Evolutionary conservation across 768 basidiomycete species (phyloP).

Genomic region (Cubamyces sp.): DNA sequence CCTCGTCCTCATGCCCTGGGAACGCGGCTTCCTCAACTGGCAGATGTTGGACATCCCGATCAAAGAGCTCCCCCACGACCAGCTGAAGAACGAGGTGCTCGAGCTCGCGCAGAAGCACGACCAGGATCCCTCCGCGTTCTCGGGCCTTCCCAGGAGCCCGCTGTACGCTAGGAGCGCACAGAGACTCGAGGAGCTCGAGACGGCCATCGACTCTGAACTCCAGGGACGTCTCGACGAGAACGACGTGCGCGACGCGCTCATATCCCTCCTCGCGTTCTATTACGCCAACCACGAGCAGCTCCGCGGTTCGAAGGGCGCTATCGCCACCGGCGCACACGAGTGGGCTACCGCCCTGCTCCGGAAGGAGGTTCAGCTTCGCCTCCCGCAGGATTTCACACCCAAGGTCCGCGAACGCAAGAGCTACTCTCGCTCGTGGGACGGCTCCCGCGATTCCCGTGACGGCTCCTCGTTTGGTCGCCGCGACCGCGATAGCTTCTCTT

Average conservation of each 20-base stretch:
- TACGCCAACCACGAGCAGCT: slow-evolving; percentile 53
- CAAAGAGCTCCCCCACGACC: slow-evolving; percentile 54
- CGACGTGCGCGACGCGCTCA: slow-evolving; percentile 62
- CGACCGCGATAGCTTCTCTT: background rate
- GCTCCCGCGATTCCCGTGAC: background rate
- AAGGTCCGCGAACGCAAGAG: slow-evolving; percentile 8
- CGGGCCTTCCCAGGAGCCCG: slow-evolving; percentile 21
- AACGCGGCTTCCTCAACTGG: slow-evolving; percentile 66
- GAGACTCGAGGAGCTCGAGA: slow-evolving; percentile 24
- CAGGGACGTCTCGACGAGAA: slow-evolving; percentile 47
- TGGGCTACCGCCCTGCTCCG: slow-evolving; percentile 67
- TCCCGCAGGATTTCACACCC: slow-evolving; percentile 52
- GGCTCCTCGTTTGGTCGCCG: background rate
- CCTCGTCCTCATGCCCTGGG: slow-evolving; percentile 79
- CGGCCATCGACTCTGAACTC: slow-evolving; percentile 36
- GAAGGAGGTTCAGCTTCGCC: slow-evolving; percentile 51
- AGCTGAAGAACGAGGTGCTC: slow-evolving; percentile 50
- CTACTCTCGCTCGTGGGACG: background rate
- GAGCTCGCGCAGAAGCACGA: slow-evolving; percentile 55
- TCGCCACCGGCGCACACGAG: slow-evolving; percentile 60
- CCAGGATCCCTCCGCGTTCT: slow-evolving; percentile 41
- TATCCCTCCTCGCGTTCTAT: slow-evolving; percentile 76
- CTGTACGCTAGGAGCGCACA: slow-evolving; percentile 14
- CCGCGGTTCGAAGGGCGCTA: slow-evolving; percentile 43
- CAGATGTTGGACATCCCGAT: slow-evolving; percentile 72